These are phyloP conservation scores for Chlamydomonas incerta DNA, from an alignment of 139 green algal species.

Conservation along the genomic window DNA sequence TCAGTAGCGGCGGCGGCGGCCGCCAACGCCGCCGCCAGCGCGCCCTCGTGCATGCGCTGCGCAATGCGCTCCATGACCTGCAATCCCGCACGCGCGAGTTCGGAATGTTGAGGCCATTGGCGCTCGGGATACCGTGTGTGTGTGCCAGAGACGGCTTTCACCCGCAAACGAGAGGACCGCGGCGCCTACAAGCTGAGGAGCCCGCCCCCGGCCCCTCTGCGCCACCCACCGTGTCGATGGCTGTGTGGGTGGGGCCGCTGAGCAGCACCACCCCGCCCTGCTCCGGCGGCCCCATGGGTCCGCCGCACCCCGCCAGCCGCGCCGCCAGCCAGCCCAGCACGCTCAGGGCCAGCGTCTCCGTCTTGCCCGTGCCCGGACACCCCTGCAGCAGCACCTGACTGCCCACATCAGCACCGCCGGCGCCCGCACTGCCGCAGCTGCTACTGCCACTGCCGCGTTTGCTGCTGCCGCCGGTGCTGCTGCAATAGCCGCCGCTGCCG, in stretches of 20 bases:
- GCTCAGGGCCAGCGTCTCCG: slow-evolving; percentile 17
- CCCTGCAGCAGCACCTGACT: slow-evolving; percentile 12
- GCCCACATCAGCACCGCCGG: not conserved
- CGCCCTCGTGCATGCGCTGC: not conserved
- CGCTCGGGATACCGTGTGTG: too few species aligned
- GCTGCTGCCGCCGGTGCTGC: too few species aligned
- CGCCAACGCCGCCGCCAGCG: not conserved
- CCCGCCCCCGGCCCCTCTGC: too few species aligned
- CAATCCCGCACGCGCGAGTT: too few species aligned
- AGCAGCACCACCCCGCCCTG: slow-evolving; percentile 18
- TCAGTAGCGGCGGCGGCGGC: not conserved
- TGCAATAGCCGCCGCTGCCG: too few species aligned
- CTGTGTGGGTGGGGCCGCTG: slow-evolving; percentile 14
- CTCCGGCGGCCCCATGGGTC: slow-evolving; percentile 4
- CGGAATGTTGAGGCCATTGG: too few species aligned
- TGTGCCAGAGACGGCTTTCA: too few species aligned
- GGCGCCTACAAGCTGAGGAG: too few species aligned
- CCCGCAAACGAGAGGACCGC: too few species aligned
- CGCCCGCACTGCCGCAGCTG: too few species aligned
- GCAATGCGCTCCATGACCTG: slow-evolving; percentile 5
- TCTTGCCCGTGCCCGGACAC: slow-evolving; percentile 39
- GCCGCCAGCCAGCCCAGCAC: slow-evolving; percentile 17
- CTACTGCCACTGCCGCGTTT: too few species aligned
- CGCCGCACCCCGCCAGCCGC: not conserved
- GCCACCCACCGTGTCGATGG: slow-evolving; percentile 9